Conservation (phyloP, 306 rosid genomes). For the Cicer bijugum region DNA sequence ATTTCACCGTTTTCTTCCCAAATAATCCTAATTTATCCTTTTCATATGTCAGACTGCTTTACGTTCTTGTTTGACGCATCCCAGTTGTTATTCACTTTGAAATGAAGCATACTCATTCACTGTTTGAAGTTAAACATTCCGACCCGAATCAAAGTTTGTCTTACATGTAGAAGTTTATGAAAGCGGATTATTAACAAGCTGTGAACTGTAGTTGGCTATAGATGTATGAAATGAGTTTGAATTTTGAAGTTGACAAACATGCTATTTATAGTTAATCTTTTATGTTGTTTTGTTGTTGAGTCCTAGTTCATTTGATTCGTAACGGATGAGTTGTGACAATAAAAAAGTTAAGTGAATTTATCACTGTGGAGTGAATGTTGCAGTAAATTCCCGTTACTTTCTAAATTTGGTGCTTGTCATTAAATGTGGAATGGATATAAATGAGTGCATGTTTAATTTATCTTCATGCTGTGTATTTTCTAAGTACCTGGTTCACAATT, state of each 20-base stretch:
- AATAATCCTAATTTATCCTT: neutral
- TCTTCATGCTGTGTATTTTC: neutral
- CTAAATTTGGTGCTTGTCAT: neutral
- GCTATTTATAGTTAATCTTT: neutral
- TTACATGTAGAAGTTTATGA: slow-evolving; percentile 2
- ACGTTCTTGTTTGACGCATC: too few relatives aligned
- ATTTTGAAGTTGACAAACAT: slow-evolving; percentile 12
- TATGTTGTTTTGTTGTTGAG: slow-evolving; percentile 10
- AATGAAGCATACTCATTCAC: neutral
- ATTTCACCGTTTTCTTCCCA: neutral
- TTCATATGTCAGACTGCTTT: neutral
- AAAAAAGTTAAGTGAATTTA: neutral
- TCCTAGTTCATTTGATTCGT: slow-evolving; percentile 19
- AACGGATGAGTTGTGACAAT: neutral
- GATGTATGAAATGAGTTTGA: neutral
- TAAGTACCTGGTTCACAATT: neutral
- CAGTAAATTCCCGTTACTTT: slow-evolving; percentile 1
- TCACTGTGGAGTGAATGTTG: neutral
- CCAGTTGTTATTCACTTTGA: neutral
- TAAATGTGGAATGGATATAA: neutral
- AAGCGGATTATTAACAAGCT: neutral
- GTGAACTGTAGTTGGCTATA: neutral
- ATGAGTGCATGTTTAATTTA: slow-evolving; percentile 21
- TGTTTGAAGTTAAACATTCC: neutral
- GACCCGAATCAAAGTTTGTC: neutral